Evolutionary conservation across 106 monocot species (phyloP).

Genomic region (Apostasia shenzhenica): DNA sequence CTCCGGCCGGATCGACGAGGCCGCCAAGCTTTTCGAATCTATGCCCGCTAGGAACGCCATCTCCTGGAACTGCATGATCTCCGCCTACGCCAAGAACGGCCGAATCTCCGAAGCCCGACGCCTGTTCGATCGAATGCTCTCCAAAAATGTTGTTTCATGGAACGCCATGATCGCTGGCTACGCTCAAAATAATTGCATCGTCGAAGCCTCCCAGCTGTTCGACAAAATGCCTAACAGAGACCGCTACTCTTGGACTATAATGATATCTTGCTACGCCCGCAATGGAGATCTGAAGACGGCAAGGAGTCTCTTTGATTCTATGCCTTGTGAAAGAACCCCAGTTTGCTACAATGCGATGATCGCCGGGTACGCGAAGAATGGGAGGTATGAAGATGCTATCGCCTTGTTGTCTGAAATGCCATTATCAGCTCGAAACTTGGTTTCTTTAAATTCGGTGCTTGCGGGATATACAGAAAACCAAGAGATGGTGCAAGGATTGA

Average conservation of each 20-base stretch:
- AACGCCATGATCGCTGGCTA: conserved; percentile 48
- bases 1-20: conserved; percentile 54
- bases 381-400: conserved; percentile 32
- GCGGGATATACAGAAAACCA: conserved; percentile 39
- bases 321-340: conserved; percentile 17
- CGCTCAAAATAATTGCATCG: conserved; percentile 17
- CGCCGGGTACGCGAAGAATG: conserved; percentile 40
- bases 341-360: conserved; percentile 61
- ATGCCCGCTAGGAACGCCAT: conserved; percentile 48
- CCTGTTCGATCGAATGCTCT: conserved; percentile 32
- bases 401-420: conserved; percentile 33
- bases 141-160: conserved; percentile 36
- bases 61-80: conserved; percentile 53
- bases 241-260: conserved; percentile 36
- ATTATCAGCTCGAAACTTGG: conserved; percentile 8
- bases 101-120: conserved; percentile 17
- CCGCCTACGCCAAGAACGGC: conserved; percentile 37
- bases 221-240: conserved; percentile 50
- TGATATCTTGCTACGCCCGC: conserved; percentile 42
- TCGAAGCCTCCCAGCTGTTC: conserved; percentile 25
- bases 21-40: conserved; percentile 30
- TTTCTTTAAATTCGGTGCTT: conserved; percentile 48
- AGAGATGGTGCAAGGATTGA: conserved; percentile 25
- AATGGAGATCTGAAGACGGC: conserved; percentile 29
- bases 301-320: conserved; percentile 27